Evolutionary conservation across 176 grass and related monocot genomes (phyloP).

Genomic region (Phyllostachys edulis): DNA sequence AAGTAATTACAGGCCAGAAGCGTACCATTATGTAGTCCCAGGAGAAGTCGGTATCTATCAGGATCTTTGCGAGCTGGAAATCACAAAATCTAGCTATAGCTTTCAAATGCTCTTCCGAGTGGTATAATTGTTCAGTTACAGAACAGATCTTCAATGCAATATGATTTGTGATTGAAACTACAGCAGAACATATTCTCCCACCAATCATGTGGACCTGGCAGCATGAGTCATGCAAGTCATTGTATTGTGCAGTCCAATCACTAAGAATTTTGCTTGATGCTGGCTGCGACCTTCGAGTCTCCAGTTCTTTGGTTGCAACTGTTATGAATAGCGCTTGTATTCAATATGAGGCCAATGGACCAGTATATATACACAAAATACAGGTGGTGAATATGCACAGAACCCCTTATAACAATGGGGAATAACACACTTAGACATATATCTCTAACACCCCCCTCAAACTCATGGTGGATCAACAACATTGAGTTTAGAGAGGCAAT

Average conservation of each 20-base stretch:
- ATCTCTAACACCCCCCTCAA: too few relatives aligned
- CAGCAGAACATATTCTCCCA: slow-evolving; percentile 56
- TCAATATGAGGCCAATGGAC: too few relatives aligned
- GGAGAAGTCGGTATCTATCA: slow-evolving; percentile 50
- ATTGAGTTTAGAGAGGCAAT: too few relatives aligned
- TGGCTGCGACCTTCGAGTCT: slow-evolving; percentile 18
- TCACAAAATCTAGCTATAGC: slow-evolving; percentile 49
- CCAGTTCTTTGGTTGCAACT: slow-evolving; percentile 10
- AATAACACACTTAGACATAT: too few relatives aligned
- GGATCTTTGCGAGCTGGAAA: slow-evolving; percentile 52
- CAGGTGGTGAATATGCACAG: too few relatives aligned
- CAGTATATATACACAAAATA: too few relatives aligned
- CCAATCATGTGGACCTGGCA: slow-evolving; percentile 47
- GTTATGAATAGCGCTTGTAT: too few relatives aligned
- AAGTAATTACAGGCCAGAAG: neutral
- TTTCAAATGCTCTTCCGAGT: slow-evolving; percentile 46
- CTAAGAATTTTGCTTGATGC: slow-evolving; percentile 29
- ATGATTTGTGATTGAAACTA: slow-evolving; percentile 64
- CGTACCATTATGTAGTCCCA: slow-evolving; percentile 63
- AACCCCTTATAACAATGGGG: too few relatives aligned
- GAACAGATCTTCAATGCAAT: slow-evolving; percentile 56
- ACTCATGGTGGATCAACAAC: too few relatives aligned
- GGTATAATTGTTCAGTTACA: neutral
- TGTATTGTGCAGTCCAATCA: slow-evolving; percentile 30
- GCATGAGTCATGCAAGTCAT: slow-evolving; percentile 48